Evolutionary conservation across 495 filamentous ascomycete species (phyloP), one percentile per base, ranked within the genome.

Genomic region (Penicillium taxi): DNA sequence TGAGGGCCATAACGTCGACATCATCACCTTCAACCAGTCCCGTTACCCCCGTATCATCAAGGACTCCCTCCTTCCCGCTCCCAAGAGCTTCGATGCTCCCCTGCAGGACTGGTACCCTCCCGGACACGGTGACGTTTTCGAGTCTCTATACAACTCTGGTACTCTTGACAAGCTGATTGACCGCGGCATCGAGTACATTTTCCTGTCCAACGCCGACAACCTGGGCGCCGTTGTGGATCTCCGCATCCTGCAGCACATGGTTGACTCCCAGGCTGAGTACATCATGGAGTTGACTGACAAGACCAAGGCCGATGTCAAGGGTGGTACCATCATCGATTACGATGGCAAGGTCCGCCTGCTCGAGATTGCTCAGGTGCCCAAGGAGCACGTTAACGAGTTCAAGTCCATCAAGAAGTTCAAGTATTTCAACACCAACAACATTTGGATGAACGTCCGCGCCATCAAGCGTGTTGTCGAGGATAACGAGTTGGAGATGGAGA

Each of bases 371-470:
- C 91, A 99, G 70, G 91, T 99, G n/a, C 91, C 93, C 67, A 96
- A 95, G 77, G 87, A 96, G 70, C 90, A 99, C 70, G 83, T 85
- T 55, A 96, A 99, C 69, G 91, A 99, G 70, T 99, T 99, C 86
- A 99, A 99, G 81, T 96, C 91, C 32, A 99, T 99, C 73, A 99
- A 96, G 82, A 99, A 99, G 75, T 99, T 99, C 82, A 96, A 94
- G 75, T 99, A 99, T 80, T 99, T 99, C 81, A 99, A 99, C 79
- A 99, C 91, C 67, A 99, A 99, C 83, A 99, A 99, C 77, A 94
- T 99, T 70, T 99, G 91, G 91, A 82, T 99, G 75, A 96, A 91
- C 72, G 77, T 94, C 51, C 80, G 85, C 56, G 91, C 91, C 45
- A 82, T 99, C 73, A 96, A 96, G 82, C 87, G 93, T 41, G 87